Conservation (phyloP, 192 early-diverging fungal species). For the Radiomyces spectabilis region DNA sequence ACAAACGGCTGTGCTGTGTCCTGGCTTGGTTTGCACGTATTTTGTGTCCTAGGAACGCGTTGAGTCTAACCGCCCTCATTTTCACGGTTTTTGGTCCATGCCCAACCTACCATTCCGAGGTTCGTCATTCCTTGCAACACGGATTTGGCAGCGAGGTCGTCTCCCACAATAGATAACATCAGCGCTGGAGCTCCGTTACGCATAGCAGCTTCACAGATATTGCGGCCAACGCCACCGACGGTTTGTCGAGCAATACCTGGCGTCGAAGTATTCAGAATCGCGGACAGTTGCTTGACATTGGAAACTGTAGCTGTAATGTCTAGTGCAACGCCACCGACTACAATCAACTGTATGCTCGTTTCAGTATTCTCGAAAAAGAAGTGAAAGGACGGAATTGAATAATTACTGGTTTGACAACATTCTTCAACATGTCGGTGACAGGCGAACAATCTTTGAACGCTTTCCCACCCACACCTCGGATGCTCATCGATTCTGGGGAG, state of each 20-base stretch:
- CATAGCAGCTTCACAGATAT: conserved; percentile 78
- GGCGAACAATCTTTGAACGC: too few species aligned
- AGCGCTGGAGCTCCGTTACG: conserved; percentile 53
- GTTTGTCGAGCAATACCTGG: conserved; percentile 60
- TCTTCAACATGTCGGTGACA: too few species aligned
- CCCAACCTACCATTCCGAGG: conserved; percentile 58
- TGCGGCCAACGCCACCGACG: conserved; percentile 88
- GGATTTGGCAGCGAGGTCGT: conserved; percentile 56
- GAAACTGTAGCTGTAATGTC: conserved; percentile 65
- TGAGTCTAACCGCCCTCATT: too few species aligned
- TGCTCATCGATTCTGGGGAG: too few species aligned
- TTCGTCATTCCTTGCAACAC: conserved; percentile 44
- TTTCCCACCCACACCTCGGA: too few species aligned
- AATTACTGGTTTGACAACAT: too few species aligned
- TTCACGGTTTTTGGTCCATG: too few species aligned
- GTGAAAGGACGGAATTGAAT: too few species aligned
- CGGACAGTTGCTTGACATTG: background rate
- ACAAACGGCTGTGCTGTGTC: conserved; percentile 46
- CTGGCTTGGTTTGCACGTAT: conserved; percentile 20
- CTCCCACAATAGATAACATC: conserved; percentile 65
- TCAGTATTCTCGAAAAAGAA: too few species aligned
- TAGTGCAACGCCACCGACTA: conserved; percentile 81
- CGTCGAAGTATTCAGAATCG: conserved; percentile 54
- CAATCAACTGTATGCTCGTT: too few species aligned
- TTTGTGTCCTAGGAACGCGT: conserved; percentile 19